Evolutionary conservation across 495 filamentous ascomycete genomes (phyloP), one percentile per base, ranked within the genome.

Genomic region (Penicillium coffeae): DNA sequence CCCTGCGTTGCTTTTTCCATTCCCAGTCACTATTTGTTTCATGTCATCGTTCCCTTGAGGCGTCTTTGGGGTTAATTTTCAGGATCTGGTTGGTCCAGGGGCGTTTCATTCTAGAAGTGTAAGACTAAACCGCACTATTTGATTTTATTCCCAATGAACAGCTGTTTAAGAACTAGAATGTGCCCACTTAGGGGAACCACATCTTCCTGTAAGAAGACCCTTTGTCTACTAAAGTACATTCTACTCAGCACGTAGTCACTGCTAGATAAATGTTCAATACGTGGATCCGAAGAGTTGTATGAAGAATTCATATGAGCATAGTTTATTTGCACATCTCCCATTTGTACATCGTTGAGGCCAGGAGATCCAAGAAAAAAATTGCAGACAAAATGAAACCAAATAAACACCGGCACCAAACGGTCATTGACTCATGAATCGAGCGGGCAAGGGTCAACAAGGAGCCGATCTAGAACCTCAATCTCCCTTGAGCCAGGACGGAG

Each of bases 251-350:
- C n/a, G n/a, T n/a, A n/a, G n/a, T n/a, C n/a, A n/a, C n/a, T n/a
- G n/a, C n/a, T n/a, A n/a, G n/a, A n/a, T n/a, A n/a, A n/a, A n/a
- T n/a, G n/a, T n/a, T n/a, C n/a, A n/a, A n/a, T n/a, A n/a, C n/a
- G n/a, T n/a, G n/a, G n/a, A n/a, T 5, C 25, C 10, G 25, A 10
- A 4, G 25, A 10, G 35, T 38, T 6, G 21, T 32, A 10, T 41
- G 19, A 38, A 38, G 42, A 46, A 36, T 42, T 46, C 38, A 32
- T 40, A 19, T 4, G 45, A 41, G 27, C 50, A 30, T 1, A 18
- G 45, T 50, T 53, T 51, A 56, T 57, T 60, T 60, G 57, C 57
- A 54, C 18, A 59, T 50, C 34, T 43, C 50, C 40, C 47, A 43
- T 60, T 53, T 60, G 44, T 54, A 59, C 56, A 59, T 38, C 30